A percentile compares a stretch with the other conserved stretches of the same genome.
Evolutionary conservation across 352 stramenopile species (phyloP).

Genomic region (Phytophthora vignae): DNA sequence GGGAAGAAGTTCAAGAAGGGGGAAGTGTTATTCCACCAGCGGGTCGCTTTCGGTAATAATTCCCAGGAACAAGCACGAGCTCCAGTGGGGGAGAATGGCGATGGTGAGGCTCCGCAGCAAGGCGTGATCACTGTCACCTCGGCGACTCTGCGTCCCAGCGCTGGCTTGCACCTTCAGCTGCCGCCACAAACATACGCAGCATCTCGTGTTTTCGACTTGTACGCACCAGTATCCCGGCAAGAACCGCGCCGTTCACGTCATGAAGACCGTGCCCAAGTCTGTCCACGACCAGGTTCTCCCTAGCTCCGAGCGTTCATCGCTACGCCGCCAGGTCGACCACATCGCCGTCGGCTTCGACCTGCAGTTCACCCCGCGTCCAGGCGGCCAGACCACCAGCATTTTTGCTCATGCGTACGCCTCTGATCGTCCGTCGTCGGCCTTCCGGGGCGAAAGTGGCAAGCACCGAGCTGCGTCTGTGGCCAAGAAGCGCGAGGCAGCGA

Average conservation of each 20-base stretch:
- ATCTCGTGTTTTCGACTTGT: conserved; percentile 61
- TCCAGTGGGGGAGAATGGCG: conserved; percentile 10
- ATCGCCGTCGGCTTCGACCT: conserved; percentile 64
- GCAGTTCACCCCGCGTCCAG: conserved; percentile 34
- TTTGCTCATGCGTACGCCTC: conserved; percentile 61
- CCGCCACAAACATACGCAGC: conserved; percentile 56
- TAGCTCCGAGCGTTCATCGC: conserved; percentile 44
- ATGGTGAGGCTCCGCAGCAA: conserved; percentile 24
- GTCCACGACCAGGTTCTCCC: conserved; percentile 65
- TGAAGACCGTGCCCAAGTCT: conserved; percentile 65
- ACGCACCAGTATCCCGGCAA: conserved; percentile 55
- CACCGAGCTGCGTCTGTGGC: conserved; percentile 25
- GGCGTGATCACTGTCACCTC: conserved; percentile 47
- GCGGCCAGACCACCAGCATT: conserved; percentile 53
- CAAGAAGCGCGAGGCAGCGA: conserved; percentile 33
- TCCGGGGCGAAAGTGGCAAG: conserved; percentile 33
- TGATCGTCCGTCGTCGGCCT: conserved; percentile 37
- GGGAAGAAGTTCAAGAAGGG: conserved; percentile 60
- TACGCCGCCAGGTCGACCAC: conserved; percentile 59
- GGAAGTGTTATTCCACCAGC: conserved; percentile 58
- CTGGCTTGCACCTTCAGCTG: conserved; percentile 36
- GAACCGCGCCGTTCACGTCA: conserved; percentile 58
- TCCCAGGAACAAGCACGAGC: conserved; percentile 28
- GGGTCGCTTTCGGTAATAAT: conserved; percentile 35
- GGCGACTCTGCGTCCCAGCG: conserved; percentile 43